A percentile compares a stretch with the other conserved stretches of the same genome.
These are phyloP conservation scores for Tetrahymena elliotti DNA, from an alignment of 73 alveolate species.

Conservation along the genomic window DNA sequence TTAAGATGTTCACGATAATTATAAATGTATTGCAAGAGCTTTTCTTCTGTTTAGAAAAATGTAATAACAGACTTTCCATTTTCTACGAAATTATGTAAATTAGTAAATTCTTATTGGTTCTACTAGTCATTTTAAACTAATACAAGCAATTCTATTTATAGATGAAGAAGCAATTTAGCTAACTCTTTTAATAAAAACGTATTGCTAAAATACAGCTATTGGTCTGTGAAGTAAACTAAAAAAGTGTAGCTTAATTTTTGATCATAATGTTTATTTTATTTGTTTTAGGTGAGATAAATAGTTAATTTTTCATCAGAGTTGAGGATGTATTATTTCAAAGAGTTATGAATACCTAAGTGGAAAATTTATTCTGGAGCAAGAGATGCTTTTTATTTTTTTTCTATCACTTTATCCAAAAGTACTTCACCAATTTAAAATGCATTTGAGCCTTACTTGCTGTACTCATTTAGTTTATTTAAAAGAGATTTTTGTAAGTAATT, in stretches of 20 bases:
- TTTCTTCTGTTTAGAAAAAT: neutral
- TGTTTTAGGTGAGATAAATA: neutral
- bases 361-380: neutral
- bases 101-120: neutral
- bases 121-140: neutral
- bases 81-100: too few species aligned
- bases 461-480: too few species aligned
- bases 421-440: too few species aligned
- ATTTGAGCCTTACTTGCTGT: too few species aligned
- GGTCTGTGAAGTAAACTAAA: neutral
- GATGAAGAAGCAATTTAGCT: neutral
- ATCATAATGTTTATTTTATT: too few species aligned
- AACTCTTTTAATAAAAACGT: neutral
- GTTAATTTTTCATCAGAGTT: neutral
- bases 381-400: too few species aligned
- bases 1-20: neutral
- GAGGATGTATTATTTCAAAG: neutral
- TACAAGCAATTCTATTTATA: neutral
- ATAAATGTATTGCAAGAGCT: neutral
- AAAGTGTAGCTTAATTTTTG: neutral
- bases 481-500: too few species aligned
- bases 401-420: neutral
- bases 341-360: neutral
- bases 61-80: neutral
- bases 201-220: neutral